phyloP scores from a whole-genome alignment of 306 rosid species.

The Sicyos edulis region DNA sequence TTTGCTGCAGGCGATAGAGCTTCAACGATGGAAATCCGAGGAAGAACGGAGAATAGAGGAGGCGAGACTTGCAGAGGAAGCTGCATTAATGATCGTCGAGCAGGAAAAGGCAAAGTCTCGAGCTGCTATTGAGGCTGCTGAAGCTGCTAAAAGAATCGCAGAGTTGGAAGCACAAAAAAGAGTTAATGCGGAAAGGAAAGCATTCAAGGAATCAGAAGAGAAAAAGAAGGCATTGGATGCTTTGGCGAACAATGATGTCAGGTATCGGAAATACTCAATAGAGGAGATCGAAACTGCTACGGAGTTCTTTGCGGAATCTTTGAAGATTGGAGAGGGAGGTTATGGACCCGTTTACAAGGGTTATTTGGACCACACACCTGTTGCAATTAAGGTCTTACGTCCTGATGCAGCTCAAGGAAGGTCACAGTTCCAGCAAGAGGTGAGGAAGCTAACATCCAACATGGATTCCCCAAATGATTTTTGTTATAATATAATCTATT shows the following conservation, averaged over 20 bases:
- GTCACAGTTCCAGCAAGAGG: conserved; percentile 87
- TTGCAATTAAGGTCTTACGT: conserved; percentile 86
- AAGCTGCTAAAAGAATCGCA: conserved; percentile 72
- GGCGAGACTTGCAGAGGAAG: conserved; percentile 71
- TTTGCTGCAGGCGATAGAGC: conserved; percentile 61
- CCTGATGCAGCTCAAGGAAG: conserved; percentile 96
- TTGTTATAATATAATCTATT: neutral
- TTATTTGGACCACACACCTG: conserved; percentile 68
- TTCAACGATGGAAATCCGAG: conserved; percentile 78
- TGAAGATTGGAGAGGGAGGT: conserved; percentile 91
- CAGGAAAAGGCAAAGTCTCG: conserved; percentile 71
- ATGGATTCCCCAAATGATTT: neutral
- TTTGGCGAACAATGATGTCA: conserved; percentile 37
- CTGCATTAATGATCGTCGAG: conserved; percentile 64
- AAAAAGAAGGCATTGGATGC: conserved; percentile 54
- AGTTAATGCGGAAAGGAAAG: conserved; percentile 69
- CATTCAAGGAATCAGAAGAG: conserved; percentile 63
- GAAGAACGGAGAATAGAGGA: conserved; percentile 73
- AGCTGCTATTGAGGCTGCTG: conserved; percentile 89
- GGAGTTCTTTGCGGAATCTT: conserved; percentile 45
- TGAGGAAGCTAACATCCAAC: conserved; percentile 27
- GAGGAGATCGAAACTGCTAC: conserved; percentile 90
- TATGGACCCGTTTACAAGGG: conserved; percentile 84
- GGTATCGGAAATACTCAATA: conserved; percentile 72
- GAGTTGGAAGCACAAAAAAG: conserved; percentile 80